phyloP scores from a whole-genome alignment of 768 basidiomycete genomes.

The Thelephora ganbajun region DNA sequence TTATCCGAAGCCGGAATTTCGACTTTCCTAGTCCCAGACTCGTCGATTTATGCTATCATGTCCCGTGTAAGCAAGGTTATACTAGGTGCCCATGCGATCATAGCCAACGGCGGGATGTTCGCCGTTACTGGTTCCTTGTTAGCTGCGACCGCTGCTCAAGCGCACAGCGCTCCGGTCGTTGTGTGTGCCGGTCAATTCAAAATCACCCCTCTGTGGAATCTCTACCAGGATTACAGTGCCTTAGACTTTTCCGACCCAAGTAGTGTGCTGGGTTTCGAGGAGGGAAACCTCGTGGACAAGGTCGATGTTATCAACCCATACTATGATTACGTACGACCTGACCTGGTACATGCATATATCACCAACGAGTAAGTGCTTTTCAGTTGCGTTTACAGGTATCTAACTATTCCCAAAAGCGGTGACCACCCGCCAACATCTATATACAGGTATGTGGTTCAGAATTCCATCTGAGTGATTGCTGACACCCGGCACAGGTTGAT shows the following conservation, averaged over 20 bases:
- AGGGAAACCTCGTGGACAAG: slow-evolving; percentile 67
- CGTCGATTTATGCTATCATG: slow-evolving; percentile 90
- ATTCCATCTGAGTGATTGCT: slow-evolving; percentile 1
- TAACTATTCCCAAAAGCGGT: slow-evolving; percentile 38
- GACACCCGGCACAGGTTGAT: slow-evolving; percentile 39
- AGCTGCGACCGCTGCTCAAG: slow-evolving; percentile 75
- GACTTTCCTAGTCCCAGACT: slow-evolving; percentile 95
- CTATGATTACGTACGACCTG: slow-evolving; percentile 90
- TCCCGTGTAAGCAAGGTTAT: slow-evolving; percentile 96
- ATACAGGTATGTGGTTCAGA: slow-evolving; percentile 42
- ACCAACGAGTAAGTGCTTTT: slow-evolving; percentile 78
- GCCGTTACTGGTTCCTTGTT: slow-evolving; percentile 76
- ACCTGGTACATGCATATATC: slow-evolving; percentile 85
- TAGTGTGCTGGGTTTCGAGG: slow-evolving; percentile 58
- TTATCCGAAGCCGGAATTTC: slow-evolving; percentile 75
- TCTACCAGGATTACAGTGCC: slow-evolving; percentile 77
- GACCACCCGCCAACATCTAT: slow-evolving; percentile 95
- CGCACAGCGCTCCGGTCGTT: slow-evolving; percentile 84
- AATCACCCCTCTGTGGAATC: slow-evolving; percentile 80
- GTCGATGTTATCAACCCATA: slow-evolving; percentile 94
- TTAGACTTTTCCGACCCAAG: slow-evolving; percentile 66
- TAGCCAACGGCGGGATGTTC: slow-evolving; percentile 95
- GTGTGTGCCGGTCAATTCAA: slow-evolving; percentile 96
- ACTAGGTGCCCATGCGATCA: slow-evolving; percentile 87
- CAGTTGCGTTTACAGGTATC: background rate